Conservation (phyloP, 805 yeast species). For the Ogataea salicorniae region DNA sequence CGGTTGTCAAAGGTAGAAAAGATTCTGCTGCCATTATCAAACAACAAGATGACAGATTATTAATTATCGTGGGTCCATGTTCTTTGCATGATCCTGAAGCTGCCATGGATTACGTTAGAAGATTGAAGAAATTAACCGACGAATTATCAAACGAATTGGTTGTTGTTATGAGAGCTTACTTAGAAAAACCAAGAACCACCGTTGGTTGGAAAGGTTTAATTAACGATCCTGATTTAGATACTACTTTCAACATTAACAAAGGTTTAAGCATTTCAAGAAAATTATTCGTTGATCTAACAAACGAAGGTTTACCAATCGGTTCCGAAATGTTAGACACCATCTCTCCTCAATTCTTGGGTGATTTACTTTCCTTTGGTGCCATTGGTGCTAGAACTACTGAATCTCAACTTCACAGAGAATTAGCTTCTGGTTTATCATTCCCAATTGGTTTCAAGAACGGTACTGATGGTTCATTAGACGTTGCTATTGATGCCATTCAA, state of each 20-base stretch:
- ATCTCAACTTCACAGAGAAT: conserved; percentile 95
- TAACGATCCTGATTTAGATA: conserved; percentile 95
- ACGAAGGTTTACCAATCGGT: conserved; percentile 79
- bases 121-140: conserved; percentile 53
- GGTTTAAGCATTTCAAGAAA: conserved; percentile 87
- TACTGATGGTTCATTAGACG: conserved; percentile 90
- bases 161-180: conserved; percentile 94
- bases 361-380: conserved; percentile 90
- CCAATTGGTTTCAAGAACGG: conserved; percentile 99
- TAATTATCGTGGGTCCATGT: conserved; percentile 94
- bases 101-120: conserved; percentile 80
- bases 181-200: conserved; percentile 97
- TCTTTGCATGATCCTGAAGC: conserved; percentile 93
- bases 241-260: conserved; percentile 88
- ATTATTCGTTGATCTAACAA: conserved; percentile 75
- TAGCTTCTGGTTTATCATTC: conserved; percentile 95
- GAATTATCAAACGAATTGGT: conserved; percentile 68
- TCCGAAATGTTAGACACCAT: conserved; percentile 98
- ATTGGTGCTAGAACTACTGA: conserved; percentile 99
- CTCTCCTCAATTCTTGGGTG: conserved; percentile 92
- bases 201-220: conserved; percentile 99
- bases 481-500: conserved; percentile 89
- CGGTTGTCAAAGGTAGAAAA: conserved; percentile 72
- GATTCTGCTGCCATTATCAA: conserved; percentile 70
- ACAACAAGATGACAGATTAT: conserved; percentile 75